Conservation (phyloP, 1,284 basidiomycete species). For the Ustilago bromivora region DNA sequence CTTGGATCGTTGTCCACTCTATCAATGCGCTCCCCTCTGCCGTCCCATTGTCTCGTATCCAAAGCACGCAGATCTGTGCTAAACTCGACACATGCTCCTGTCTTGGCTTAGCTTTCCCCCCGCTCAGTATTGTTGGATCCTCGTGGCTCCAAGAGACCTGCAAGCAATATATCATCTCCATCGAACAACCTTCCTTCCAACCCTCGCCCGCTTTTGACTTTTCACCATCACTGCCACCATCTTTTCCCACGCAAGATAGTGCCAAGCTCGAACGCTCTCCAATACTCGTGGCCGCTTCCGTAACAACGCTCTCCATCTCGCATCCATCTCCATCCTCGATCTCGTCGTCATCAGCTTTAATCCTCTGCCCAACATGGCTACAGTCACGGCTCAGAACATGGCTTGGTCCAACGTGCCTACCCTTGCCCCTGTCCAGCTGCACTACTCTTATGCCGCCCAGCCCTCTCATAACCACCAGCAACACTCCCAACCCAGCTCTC, state of each 20-base stretch:
- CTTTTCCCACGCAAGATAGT: neutral
- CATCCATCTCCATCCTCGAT: neutral
- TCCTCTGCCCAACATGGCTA: neutral
- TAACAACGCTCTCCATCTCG: neutral
- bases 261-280: neutral
- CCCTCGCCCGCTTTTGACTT: neutral
- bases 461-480: neutral
- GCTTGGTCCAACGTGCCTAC: neutral
- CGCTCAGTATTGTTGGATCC: neutral
- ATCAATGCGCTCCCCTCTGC: neutral
- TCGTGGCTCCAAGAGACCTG: neutral
- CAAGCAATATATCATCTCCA: neutral
- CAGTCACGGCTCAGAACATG: neutral
- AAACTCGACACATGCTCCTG: neutral
- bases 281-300: constrained; percentile 8
- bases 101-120: neutral
- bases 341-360: neutral
- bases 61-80: constrained; percentile 2
- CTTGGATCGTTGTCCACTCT: neutral
- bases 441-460: constrained; percentile 2
- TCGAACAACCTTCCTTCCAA: neutral
- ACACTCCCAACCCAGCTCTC: constrained; percentile 2
- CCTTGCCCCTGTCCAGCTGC: neutral
- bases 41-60: neutral
- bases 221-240: neutral